Percentiles rank a stretch among this genome's conserved stretches.
Conservation (phyloP, 768 basidiomycete genomes). For the Lactifluus piperatus region DNA sequence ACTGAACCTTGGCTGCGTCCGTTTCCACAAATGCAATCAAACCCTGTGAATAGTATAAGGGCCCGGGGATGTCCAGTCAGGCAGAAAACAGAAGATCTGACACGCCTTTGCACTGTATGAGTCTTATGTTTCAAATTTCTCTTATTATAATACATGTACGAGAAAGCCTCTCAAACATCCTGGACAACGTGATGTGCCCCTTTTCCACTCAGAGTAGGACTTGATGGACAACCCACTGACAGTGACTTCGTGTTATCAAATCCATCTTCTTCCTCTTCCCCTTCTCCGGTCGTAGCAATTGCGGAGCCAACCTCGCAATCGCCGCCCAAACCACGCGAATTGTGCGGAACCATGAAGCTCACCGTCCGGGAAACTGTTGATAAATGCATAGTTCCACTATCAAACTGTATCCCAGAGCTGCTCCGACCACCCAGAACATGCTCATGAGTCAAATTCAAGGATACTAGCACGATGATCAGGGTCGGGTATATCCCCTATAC, state of each 20-base stretch:
- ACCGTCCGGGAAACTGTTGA: not conserved
- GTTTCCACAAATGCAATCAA: too few species aligned
- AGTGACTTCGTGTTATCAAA: not conserved
- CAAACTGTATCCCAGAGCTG: not conserved
- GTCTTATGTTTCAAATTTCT: not conserved
- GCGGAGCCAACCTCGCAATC: not conserved
- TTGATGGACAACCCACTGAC: not conserved
- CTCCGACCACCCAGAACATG: not conserved
- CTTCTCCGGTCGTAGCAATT: too few species aligned
- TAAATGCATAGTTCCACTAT: not conserved
- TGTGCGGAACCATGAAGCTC: not conserved
- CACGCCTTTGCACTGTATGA: too few species aligned
- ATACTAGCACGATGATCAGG: conserved; percentile 23
- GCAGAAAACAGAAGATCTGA: too few species aligned
- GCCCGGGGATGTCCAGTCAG: too few species aligned
- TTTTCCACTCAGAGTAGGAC: not conserved
- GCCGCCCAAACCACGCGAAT: not conserved
- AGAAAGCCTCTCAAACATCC: not conserved
- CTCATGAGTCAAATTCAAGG: conserved; percentile 19
- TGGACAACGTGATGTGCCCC: not conserved
- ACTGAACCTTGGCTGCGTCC: too few species aligned
- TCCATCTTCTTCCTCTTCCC: not conserved
- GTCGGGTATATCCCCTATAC: conserved; percentile 16
- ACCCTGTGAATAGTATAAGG: too few species aligned
- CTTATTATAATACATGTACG: not conserved